Evolutionary conservation across 352 stramenopile genomes (phyloP), one percentile per base, ranked within the genome.

Genomic region (Globisporangium ultimum): DNA sequence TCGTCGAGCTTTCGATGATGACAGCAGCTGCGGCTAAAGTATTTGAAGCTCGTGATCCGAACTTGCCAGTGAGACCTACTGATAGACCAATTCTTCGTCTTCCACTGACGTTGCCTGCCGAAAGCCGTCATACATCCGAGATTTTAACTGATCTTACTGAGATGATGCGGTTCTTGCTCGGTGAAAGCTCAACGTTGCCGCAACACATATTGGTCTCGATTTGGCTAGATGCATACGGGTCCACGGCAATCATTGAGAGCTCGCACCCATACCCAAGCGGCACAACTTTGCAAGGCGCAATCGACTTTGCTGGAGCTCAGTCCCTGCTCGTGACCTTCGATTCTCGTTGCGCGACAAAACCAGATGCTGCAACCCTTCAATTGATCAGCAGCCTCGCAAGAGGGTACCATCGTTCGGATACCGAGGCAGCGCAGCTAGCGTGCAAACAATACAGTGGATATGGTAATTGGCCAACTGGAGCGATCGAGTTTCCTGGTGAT

Each of bases 181-280:
- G 80, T 24, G 63, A 89, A 47, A 72, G 59, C 0, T 58, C 71
- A 6, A 51, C 47, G 32, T 55, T 95, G 3, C 70, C 84, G 14
- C 57, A 78, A 13, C 78, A 89, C 55, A 64, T 90, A 2, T 53
- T 93, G 15, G 63, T 80, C 38, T 64, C 81, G 14, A 84, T 93
- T 34, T 95, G 85, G 85, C 58, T 95, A 3, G 85, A 93, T 21
- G 76, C 88, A n/a, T 91, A 87, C 51, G 85, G 85, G 18, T 73
- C 71, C 12, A 70, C 70, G 4, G 66, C 53, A 12, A 73, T 89
- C 14, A 72, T 95, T 14, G 81, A 95, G 51, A 89, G 68, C 0
- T 55, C 61, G 0, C 85, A 94, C 38, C 85, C 85, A 57, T 94
- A 91, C 51, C 24, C 64, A 3, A 24, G 54, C 4, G 63, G 64